phyloP scores from a whole-genome alignment of 371 early-diverging fungal genomes.

The Mucor plumbeus region DNA sequence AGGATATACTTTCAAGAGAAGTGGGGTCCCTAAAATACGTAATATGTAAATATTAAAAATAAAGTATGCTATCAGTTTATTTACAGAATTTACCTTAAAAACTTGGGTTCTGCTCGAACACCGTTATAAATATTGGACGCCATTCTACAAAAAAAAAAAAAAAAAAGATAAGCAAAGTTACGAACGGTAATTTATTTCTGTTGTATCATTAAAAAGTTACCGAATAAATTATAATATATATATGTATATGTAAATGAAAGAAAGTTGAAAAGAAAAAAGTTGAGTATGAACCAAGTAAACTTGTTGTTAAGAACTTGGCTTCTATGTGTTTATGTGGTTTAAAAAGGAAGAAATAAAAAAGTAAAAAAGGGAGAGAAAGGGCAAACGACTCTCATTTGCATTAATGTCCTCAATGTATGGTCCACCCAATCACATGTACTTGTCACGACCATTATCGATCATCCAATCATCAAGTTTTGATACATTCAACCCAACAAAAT shows the following conservation, averaged over 20 bases:
- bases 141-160: constrained; percentile 14
- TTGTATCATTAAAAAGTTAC: neutral
- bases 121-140: constrained; percentile 38
- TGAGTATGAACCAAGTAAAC: neutral
- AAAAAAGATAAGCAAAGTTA: neutral
- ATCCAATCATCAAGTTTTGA: constrained; percentile 4
- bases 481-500: neutral
- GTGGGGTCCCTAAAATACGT: constrained; percentile 57
- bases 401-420: constrained; percentile 6
- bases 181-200: neutral
- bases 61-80: too few relatives aligned
- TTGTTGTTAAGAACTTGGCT: neutral
- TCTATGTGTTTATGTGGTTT: neutral
- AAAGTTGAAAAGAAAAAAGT: neutral
- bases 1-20: constrained; percentile 63
- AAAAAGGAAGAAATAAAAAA: constrained; percentile 10
- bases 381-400: constrained; percentile 4
- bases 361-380: constrained; percentile 7
- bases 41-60: too few relatives aligned
- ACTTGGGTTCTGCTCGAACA: constrained; percentile 57
- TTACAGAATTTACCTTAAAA: constrained; percentile 32
- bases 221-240: neutral
- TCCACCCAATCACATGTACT: constrained; percentile 16
- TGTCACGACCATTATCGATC: neutral
- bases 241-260: neutral